Evolutionary conservation across 2,329 filamentous ascomycete genomes (phyloP).

Genomic region (Colletotrichum musicola): DNA sequence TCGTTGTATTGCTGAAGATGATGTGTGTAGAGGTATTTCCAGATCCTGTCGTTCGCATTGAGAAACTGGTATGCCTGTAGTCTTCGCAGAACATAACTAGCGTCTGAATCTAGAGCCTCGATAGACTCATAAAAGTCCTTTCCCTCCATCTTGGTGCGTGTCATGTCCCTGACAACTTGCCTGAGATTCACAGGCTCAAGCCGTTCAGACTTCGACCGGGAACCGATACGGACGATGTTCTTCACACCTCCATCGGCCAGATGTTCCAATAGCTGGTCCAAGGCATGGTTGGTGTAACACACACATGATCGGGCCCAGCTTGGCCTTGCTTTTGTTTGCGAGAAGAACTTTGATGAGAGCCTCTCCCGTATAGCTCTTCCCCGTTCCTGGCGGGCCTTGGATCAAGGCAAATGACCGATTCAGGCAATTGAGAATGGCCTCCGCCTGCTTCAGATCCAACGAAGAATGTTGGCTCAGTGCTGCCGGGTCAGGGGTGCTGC

Average conservation of each 20-base stretch:
- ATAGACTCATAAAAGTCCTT: slow-evolving; percentile 45
- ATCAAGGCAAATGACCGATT: slow-evolving; percentile 69
- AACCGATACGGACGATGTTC: slow-evolving; percentile 73
- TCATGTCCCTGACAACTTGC: slow-evolving; percentile 46
- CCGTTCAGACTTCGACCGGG: slow-evolving; percentile 65
- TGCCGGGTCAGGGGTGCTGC: slow-evolving; percentile 37
- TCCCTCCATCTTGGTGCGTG: slow-evolving; percentile 56
- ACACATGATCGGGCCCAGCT: slow-evolving; percentile 65
- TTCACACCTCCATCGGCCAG: slow-evolving; percentile 60
- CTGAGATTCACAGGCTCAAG: slow-evolving; percentile 66
- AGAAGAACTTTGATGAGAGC: slow-evolving; percentile 69
- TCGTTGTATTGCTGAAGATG: slow-evolving; percentile 41
- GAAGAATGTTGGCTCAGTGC: slow-evolving; percentile 51
- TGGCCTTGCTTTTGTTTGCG: slow-evolving; percentile 51
- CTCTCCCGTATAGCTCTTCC: slow-evolving; percentile 73
- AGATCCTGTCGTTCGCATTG: slow-evolving; percentile 6
- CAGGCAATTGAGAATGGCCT: slow-evolving; percentile 66
- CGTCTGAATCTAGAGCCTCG: slow-evolving; percentile 30
- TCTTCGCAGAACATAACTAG: neutral
- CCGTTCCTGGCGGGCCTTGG: slow-evolving; percentile 79
- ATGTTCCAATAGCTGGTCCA: slow-evolving; percentile 72
- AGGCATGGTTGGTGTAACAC: slow-evolving; percentile 64
- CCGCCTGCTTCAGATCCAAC: slow-evolving; percentile 66
- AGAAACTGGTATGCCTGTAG: neutral
- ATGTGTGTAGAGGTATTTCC: neutral